These are phyloP conservation scores for Acanthamoeba sp. DNA, from an alignment of 208 protist genomes.

Conservation along the genomic window DNA sequence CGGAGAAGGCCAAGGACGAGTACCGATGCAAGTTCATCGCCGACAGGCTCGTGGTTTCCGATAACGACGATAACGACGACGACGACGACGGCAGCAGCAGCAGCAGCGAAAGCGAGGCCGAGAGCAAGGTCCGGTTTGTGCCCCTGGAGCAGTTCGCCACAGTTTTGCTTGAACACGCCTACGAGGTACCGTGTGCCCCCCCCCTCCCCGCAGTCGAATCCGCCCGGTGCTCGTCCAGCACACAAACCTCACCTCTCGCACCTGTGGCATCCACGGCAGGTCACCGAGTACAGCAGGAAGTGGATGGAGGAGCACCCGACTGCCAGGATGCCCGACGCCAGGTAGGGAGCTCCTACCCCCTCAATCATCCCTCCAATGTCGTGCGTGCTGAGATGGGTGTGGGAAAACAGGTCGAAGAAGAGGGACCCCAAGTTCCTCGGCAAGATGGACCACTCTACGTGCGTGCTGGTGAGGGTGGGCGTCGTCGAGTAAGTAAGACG, in stretches of 20 bases:
- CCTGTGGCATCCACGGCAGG: conserved; percentile 9
- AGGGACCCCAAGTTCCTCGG: conserved; percentile 78
- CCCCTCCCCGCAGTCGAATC: not conserved
- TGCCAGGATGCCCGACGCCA: conserved; percentile 73
- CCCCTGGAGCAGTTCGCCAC: conserved; percentile 1
- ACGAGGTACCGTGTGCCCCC: not conserved
- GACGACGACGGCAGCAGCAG: not conserved
- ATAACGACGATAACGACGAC: not conserved
- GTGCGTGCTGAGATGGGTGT: not conserved
- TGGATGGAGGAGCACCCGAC: conserved; percentile 82
- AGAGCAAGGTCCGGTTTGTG: not conserved
- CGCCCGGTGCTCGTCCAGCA: too few species aligned
- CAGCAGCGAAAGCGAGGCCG: not conserved
- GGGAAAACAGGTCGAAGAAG: conserved; percentile 27
- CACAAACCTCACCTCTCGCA: too few species aligned
- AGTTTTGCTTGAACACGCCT: conserved; percentile 60
- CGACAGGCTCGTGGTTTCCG: conserved; percentile 67
- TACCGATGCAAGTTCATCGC: conserved; percentile 73
- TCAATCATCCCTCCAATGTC: not conserved
- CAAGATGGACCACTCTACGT: conserved; percentile 84
- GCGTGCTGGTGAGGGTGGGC: conserved; percentile 63
- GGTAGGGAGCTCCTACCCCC: too few species aligned
- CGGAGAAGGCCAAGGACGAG: conserved; percentile 50
- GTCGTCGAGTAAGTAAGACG: not conserved
- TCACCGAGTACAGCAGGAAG: conserved; percentile 78